Evolutionary conservation across 208 protist species (phyloP).

Genomic region (Leishmania mexicana): DNA sequence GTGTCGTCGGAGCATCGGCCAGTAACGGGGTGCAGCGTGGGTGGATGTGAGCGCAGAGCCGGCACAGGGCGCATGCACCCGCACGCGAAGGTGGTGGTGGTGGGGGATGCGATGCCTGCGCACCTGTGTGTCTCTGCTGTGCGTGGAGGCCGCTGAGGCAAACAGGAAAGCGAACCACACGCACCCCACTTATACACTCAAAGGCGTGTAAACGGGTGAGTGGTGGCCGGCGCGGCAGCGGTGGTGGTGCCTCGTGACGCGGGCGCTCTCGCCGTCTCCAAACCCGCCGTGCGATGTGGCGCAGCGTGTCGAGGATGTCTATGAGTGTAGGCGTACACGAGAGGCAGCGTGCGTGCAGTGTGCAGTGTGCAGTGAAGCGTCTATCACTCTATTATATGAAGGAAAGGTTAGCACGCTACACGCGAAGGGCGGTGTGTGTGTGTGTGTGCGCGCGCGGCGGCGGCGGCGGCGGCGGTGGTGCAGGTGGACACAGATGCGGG

Average conservation of each 20-base stretch:
- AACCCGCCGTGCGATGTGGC: neutral
- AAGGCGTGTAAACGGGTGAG: neutral
- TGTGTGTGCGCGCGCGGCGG: too few relatives aligned
- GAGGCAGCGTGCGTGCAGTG: neutral
- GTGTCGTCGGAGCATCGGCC: conserved; percentile 5
- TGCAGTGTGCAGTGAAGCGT: neutral
- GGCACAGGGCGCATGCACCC: neutral
- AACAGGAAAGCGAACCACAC: neutral
- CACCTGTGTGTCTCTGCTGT: neutral
- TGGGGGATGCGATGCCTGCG: neutral
- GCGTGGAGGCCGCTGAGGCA: neutral
- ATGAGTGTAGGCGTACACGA: neutral
- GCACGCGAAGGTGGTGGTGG: neutral
- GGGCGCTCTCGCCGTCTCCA: neutral
- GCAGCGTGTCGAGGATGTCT: neutral
- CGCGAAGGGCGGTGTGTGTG: too few relatives aligned
- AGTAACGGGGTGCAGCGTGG: neutral
- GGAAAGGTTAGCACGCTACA: neutral
- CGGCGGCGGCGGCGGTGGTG: neutral
- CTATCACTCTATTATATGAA: conserved; percentile 3
- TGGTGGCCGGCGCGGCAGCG: neutral
- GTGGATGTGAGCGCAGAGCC: neutral
- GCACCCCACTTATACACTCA: neutral
- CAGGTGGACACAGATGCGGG: neutral
- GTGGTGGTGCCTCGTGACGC: neutral